phyloP scores from a whole-genome alignment of 2,329 filamentous ascomycete genomes.

The Cladosporium sp. region DNA sequence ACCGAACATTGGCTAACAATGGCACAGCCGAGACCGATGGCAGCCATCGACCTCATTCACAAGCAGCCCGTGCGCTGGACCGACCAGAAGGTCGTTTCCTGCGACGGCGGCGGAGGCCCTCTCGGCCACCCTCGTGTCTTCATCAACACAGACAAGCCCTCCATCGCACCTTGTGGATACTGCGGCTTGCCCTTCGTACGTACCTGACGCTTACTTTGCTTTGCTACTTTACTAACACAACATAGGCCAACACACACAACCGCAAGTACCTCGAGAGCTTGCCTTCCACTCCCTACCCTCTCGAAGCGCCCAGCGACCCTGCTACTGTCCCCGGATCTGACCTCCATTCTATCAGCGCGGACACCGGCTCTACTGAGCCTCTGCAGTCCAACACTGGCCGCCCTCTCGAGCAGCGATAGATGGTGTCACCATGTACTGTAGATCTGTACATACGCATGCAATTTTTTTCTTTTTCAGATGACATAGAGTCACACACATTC shows the following conservation, averaged over 20 bases:
- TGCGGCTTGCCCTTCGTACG: constrained; percentile 90
- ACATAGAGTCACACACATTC: background rate
- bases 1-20: constrained; percentile 21
- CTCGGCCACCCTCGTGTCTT: constrained; percentile 89
- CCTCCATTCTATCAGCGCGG: constrained; percentile 19
- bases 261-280: constrained; percentile 78
- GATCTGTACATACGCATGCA: constrained; percentile 18
- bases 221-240: background rate
- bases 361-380: constrained; percentile 29
- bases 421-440: background rate
- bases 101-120: constrained; percentile 88
- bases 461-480: background rate
- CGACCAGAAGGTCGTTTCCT: constrained; percentile 74
- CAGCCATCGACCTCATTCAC: constrained; percentile 94
- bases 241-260: constrained; percentile 84
- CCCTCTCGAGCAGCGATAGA: constrained; percentile 58
- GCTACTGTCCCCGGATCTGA: constrained; percentile 53
- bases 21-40: constrained; percentile 73
- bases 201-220: constrained; percentile 19
- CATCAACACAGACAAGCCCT: constrained; percentile 96
- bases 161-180: constrained; percentile 87
- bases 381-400: constrained; percentile 55
- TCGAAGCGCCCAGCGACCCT: constrained; percentile 58
- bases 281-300: constrained; percentile 66
- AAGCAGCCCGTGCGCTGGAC: constrained; percentile 92